Percentiles rank a stretch among this genome's conserved stretches.
These are phyloP conservation scores for Gossypium ekmanianum DNA, from an alignment of 345 rosid species.

Conservation along the genomic window DNA sequence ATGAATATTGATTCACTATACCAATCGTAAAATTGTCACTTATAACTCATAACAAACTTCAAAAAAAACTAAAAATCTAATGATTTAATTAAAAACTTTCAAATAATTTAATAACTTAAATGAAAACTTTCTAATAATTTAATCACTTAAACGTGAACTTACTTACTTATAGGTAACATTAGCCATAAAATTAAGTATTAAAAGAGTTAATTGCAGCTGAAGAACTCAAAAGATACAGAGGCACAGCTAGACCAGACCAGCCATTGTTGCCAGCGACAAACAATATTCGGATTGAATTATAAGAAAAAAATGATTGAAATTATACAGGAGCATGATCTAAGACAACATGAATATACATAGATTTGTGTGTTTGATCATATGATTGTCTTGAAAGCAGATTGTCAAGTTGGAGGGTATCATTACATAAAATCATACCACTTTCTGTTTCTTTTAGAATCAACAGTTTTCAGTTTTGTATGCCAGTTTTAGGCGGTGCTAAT, in stretches of 20 bases:
- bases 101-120: too few species aligned
- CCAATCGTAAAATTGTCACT: too few species aligned
- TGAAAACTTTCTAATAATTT: too few species aligned
- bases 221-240: neutral
- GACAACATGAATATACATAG: neutral
- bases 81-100: too few species aligned
- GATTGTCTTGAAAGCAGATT: slow-evolving; percentile 7
- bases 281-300: too few species aligned
- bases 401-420: slow-evolving; percentile 23
- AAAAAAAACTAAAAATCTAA: too few species aligned
- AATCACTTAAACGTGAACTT: too few species aligned
- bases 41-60: too few species aligned
- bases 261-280: neutral
- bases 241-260: neutral
- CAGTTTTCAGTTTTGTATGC: neutral
- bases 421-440: neutral
- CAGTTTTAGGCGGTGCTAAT: neutral
- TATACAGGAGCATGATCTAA: neutral
- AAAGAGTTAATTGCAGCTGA: neutral
- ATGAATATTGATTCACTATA: too few species aligned
- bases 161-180: too few species aligned
- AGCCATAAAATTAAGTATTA: neutral
- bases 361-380: neutral
- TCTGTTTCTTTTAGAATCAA: neutral
- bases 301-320: neutral